A percentile compares a stretch with the other conserved stretches of the same genome.
Conservation (phyloP, 257 asterid species). For the Scutellaria minor region DNA sequence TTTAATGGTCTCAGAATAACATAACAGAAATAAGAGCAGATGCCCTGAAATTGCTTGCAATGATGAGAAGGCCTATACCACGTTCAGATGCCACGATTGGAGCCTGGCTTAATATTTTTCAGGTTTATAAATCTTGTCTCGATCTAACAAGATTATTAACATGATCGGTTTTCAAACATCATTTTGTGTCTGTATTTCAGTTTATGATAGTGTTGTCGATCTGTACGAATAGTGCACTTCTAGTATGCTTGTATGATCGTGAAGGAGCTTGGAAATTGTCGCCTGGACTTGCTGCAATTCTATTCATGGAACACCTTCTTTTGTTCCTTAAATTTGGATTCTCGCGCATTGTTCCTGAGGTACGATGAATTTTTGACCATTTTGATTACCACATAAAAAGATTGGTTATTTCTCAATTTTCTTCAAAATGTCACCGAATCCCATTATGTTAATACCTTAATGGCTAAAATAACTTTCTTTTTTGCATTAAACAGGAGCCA, state of each 20-base stretch:
- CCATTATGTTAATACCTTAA: background rate
- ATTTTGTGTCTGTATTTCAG: slow-evolving; percentile 51
- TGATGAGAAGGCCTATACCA: slow-evolving; percentile 90
- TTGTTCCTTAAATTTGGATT: slow-evolving; percentile 82
- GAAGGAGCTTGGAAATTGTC: slow-evolving; percentile 86
- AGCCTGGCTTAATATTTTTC: slow-evolving; percentile 96
- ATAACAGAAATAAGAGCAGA: slow-evolving; percentile 91
- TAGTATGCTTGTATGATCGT: slow-evolving; percentile 79
- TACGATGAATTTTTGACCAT: slow-evolving; percentile 22
- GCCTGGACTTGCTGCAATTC: slow-evolving; percentile 93
- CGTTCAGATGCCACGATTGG: slow-evolving; percentile 88
- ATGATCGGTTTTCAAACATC: slow-evolving; percentile 8
- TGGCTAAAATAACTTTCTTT: background rate
- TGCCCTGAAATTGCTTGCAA: slow-evolving; percentile 85
- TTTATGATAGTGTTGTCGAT: slow-evolving; percentile 85
- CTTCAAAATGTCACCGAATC: background rate
- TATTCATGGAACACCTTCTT: slow-evolving; percentile 84
- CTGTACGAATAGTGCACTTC: slow-evolving; percentile 82
- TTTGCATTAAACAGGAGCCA: slow-evolving; percentile 65
- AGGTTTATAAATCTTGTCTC: slow-evolving; percentile 46
- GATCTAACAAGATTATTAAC: background rate
- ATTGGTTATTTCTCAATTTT: background rate
- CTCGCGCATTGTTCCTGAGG: slow-evolving; percentile 91
- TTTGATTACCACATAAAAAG: too few relatives aligned
- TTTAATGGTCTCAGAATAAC: slow-evolving; percentile 61